phyloP scores from a whole-genome alignment of 306 rosid genomes.

The Castanopsis chinensis region DNA sequence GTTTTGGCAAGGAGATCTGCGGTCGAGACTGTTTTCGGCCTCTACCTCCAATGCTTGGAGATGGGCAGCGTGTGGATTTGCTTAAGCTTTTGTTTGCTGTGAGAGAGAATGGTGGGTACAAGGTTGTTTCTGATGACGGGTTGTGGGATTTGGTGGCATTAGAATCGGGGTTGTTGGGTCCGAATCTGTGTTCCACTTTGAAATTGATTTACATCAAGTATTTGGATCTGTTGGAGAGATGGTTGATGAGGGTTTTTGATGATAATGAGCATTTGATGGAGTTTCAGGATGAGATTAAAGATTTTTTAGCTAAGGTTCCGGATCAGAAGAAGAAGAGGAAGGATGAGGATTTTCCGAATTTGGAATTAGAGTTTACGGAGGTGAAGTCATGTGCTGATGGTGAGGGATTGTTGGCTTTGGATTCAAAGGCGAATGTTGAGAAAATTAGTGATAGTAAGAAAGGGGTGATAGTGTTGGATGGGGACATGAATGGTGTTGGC shows the following conservation, averaged over 20 bases:
- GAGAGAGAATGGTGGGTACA: constrained; percentile 74
- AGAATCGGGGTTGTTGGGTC: constrained; percentile 57
- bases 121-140: constrained; percentile 28
- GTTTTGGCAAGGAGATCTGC: constrained; percentile 31
- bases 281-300: constrained; percentile 38
- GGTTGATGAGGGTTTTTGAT: constrained; percentile 34
- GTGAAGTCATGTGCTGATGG: constrained; percentile 1
- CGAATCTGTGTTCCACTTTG: constrained; percentile 38
- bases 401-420: background rate
- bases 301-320: constrained; percentile 16
- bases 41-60: constrained; percentile 48
- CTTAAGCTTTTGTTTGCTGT: constrained; percentile 69
- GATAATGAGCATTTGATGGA: constrained; percentile 48
- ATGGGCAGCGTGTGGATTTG: constrained; percentile 56
- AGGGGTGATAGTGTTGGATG: background rate
- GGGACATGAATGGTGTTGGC: background rate
- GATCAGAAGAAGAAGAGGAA: constrained; percentile 29
- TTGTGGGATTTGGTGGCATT: constrained; percentile 65
- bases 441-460: background rate
- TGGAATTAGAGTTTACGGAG: constrained; percentile 11
- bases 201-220: constrained; percentile 54
- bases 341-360: background rate
- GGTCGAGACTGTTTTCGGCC: constrained; percentile 10
- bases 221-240: constrained; percentile 48
- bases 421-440: background rate